Evolutionary conservation across 805 yeast species (phyloP), one percentile per base, ranked within the genome.

Genomic region (Sugiyamaella valdiviana): DNA sequence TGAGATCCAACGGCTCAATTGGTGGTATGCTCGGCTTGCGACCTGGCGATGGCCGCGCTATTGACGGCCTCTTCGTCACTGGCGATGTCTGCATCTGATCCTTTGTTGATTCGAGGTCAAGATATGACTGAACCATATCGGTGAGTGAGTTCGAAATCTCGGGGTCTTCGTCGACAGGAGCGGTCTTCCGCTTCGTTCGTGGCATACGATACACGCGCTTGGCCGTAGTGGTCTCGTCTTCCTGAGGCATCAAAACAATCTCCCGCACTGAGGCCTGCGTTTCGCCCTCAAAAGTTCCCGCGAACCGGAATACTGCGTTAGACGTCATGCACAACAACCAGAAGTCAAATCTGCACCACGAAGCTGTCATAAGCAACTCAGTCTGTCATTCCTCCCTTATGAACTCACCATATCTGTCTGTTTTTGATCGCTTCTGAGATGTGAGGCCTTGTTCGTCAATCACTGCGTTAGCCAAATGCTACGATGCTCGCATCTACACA

Each of bases 91-190:
- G 26, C 42, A 22, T 52, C 36, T 10, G 52, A 50, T 36, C 58
- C 52, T 26, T 60, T 59, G 32, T 26, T 4, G 32, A 26, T 19
- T 67, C 71, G 26, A 76, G 60, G 10, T 67, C 70, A 44, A 85
- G 67, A 51, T 80, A 80, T 9, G 79, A 78, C 46, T 75, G 70
- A 2, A 89, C 73, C 95, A 89, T 83, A 45, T 84, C 85, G n/a
- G 80, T 69, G 45, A 89, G 72, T 51, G 84, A 85, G 9, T 79
- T 71, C 1, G 86, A 83, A 7, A 79, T 58, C 21, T 69, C 69
- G 5, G 59, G 50, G 38, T 52, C 58, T 16, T 48, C 50, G 5
- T 51, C 48, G 57, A 7, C 32, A 23, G 17, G 6, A 15, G 37
- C 16, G 40, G n/a, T 29, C 2, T 12, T 22, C 9, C 17, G 21